phyloP scores from a whole-genome alignment of 208 protist species.

The Crithidia sp. region DNA sequence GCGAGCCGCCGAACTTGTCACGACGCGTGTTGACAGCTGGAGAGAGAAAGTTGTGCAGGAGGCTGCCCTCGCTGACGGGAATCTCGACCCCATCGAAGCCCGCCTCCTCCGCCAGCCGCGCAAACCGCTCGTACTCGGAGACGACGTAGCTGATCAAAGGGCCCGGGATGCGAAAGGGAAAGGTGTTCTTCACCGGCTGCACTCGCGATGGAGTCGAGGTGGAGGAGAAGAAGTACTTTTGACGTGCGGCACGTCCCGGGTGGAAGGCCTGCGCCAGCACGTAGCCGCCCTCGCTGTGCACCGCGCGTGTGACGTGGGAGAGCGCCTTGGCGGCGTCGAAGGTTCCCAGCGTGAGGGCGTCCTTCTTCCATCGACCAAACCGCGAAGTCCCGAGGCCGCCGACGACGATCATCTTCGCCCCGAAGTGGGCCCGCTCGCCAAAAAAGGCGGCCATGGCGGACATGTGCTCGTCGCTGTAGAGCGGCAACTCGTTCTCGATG shows the following conservation, averaged over 20 bases:
- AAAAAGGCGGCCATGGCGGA: constrained; percentile 83
- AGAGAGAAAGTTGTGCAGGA: constrained; percentile 95
- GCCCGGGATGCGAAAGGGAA: constrained; percentile 62
- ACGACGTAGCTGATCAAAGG: constrained; percentile 79
- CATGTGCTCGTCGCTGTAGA: constrained; percentile 71
- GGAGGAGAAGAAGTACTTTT: constrained; percentile 54
- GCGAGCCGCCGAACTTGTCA: constrained; percentile 77
- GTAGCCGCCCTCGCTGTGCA: constrained; percentile 87
- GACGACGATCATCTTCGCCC: constrained; percentile 89
- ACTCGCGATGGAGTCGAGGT: constrained; percentile 67
- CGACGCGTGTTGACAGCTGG: constrained; percentile 85
- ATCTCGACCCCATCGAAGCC: constrained; percentile 97
- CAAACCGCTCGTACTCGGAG: constrained; percentile 86
- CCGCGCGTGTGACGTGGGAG: constrained; percentile 78
- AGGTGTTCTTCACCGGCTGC: constrained; percentile 55
- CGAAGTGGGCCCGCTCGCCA: constrained; percentile 78
- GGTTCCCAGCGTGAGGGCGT: constrained; percentile 80
- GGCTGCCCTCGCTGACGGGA: constrained; percentile 91
- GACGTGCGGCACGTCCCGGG: constrained; percentile 82
- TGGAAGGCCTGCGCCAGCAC: constrained; percentile 95
- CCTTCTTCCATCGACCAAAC: constrained; percentile 77
- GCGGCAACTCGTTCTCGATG: constrained; percentile 66
- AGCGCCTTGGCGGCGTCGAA: constrained; percentile 75
- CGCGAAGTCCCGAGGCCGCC: constrained; percentile 87
- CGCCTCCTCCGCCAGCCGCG: constrained; percentile 89